Base-by-base conservation (phyloP, 805 yeast species). In the Starmerella tilneyi region DNA sequence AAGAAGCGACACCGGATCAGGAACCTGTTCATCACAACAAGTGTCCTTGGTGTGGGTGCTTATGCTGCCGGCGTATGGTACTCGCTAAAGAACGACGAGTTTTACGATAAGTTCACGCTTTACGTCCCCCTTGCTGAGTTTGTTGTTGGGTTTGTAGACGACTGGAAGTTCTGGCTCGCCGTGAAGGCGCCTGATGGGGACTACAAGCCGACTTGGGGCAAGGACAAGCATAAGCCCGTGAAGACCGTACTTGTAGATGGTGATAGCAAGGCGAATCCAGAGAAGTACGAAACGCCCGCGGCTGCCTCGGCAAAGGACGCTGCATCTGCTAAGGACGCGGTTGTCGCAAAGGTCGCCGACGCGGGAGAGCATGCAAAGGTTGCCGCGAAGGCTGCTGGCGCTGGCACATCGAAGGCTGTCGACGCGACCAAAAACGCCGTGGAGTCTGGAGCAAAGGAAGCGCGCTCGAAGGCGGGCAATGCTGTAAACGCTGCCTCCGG, bases 51-150 rank as follows among this genome's bases (percentile, higher is more conserved):
- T 9, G 54, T 65, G 3, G 58, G 63, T 3, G 59, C 73, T 21
- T 80, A 78, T 53, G 76, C 74, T 28, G 76, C 71, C 28, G 84
- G 83, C 43, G 72, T 77, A n/a, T 74, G 72, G 43, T 63, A 71
- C 46, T 68, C 85, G 12, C 64, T 76, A 24, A 64, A 73, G 50
- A 70, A 70, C 56, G 81, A 78, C 53, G 67, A 73, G 15, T 71
- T 79, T 59, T 78, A 75, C 53, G 84, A 80, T 53, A 52, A 68
- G 37, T 80, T 78, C 61, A 68, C 77, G 19, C 78, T 78, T 52
- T 73, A 72, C 47, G 73, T 80, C 36, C 92, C 92, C 16, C 68
- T 72, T 41, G 83, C 78, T 30, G 81, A 77, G 54, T 62, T 63
- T 19, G 63, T 73, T 24, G 70, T 79, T 24, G 74, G 75, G 43